Evolutionary conservation across 176 grass and related monocot species (phyloP), one percentile per base, ranked within the genome.

Genomic region (Eragrostis nindensis): DNA sequence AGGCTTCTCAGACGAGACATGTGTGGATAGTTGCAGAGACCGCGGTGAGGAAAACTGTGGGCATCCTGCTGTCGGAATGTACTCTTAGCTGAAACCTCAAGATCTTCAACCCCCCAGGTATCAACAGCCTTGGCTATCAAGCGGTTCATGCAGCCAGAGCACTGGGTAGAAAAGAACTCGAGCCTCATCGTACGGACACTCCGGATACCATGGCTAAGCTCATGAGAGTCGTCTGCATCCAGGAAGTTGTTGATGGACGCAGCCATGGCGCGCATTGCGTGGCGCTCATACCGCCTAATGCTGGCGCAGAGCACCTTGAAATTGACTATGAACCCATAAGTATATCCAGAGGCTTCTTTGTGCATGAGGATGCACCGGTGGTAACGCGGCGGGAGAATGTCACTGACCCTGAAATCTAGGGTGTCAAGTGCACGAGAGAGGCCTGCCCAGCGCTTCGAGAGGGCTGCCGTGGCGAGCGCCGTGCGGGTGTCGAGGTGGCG

Each of bases 401-500:
- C 73, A 6, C 4, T 77, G 27, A 77, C 82, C 39, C n/a, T 40
- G 63, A 84, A 68, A 19, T 61, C 3, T 13, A 83, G 49, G 62
- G 19, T 2, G 10, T 66, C 26, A 17, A 84, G 9, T 8, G 17
- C 21, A 2, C 19, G 42, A 3, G 21, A 66, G 10, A 78, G 65
- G 43, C 2, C 0, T 11, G 30, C 30, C 83, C 83, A 78, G 7
- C 74, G 54, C 73, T 49, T 78, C 9, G 83, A 85, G n/a, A 85
- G 54, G 14, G 41, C 38, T 16, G 61, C 47, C 6, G 71, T 16
- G 71, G 32, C 47, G 18, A 67, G 81, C 22, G 12, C 62, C 24
- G 61, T 66, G 61, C 61, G 81, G 16, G 48, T 83, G 38, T 75
- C 47, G 24, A 67, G 10, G 6, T 36, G 61, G 22, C 41, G 39